Percentiles rank a stretch among this genome's conserved stretches.
phyloP scores from a whole-genome alignment of 768 basidiomycete genomes.

The Lactarius pseudohatsudake region DNA sequence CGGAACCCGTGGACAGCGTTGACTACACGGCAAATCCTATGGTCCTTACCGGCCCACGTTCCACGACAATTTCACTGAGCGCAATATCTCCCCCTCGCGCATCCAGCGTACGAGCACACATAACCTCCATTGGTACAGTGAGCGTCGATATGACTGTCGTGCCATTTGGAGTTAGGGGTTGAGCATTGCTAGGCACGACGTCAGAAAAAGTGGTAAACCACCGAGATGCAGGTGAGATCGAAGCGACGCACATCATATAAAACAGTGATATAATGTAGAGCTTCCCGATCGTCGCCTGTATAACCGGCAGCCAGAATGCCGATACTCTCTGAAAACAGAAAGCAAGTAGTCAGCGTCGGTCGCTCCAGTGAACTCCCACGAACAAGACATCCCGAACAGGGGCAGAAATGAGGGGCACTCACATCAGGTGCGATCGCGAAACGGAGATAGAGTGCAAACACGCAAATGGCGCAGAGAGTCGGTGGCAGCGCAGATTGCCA shows the following conservation, averaged over 20 bases:
- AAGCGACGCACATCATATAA: slow-evolving; percentile 12
- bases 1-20: background rate
- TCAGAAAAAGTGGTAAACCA: background rate
- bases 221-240: background rate
- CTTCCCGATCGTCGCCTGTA: slow-evolving; percentile 15
- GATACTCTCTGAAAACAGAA: background rate
- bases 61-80: background rate
- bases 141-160: slow-evolving; percentile 2
- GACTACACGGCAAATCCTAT: background rate
- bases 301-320: background rate
- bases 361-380: background rate
- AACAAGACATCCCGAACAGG: background rate
- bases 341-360: background rate
- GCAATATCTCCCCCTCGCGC: background rate
- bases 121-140: slow-evolving; percentile 8
- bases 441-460: background rate
- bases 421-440: background rate
- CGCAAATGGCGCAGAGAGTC: background rate
- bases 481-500: background rate
- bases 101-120: background rate
- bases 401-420: background rate
- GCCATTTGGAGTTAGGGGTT: background rate
- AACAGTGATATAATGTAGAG: slow-evolving; percentile 22
- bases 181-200: background rate
- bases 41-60: background rate